Evolutionary conservation across 2,329 filamentous ascomycete genomes (phyloP).

Genomic region (Pyricularia pennisetigena): DNA sequence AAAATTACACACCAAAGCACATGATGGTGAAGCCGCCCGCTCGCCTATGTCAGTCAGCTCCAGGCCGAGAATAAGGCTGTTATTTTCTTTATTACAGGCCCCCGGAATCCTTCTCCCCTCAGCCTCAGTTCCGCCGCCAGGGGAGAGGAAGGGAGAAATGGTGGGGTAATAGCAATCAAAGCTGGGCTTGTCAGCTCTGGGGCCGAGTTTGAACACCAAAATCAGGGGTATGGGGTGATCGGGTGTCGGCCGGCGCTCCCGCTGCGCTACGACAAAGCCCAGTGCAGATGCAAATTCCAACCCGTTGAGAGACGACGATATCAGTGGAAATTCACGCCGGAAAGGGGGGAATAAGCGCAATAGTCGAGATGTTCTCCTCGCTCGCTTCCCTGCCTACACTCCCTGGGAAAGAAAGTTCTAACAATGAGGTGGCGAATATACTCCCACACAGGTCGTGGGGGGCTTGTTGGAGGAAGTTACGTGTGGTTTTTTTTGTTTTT

Average conservation of each 20-base stretch:
- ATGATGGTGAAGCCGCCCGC: not conserved
- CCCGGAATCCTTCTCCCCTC: not conserved
- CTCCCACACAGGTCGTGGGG: not conserved
- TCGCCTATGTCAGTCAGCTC: not conserved
- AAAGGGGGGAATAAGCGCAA: not conserved
- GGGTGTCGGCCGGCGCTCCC: constrained; percentile 5
- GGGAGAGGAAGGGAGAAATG: not conserved
- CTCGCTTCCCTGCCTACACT: not conserved
- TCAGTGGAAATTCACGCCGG: not conserved
- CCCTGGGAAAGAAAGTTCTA: not conserved
- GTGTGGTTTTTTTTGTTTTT: not conserved
- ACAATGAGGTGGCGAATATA: not conserved
- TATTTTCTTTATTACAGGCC: not conserved
- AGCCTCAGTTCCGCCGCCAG: not conserved
- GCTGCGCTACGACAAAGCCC: not conserved
- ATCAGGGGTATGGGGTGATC: constrained; percentile 1
- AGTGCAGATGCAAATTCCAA: not conserved
- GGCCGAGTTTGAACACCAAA: not conserved
- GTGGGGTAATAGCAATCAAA: constrained; percentile 2
- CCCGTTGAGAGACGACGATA: not conserved
- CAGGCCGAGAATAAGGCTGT: not conserved
- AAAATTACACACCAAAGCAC: not conserved
- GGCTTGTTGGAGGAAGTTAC: not conserved
- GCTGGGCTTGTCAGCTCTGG: not conserved
- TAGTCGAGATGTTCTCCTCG: not conserved